These are phyloP conservation scores for Trifolium repens DNA, from an alignment of 306 rosid genomes.

Conservation along the genomic window DNA sequence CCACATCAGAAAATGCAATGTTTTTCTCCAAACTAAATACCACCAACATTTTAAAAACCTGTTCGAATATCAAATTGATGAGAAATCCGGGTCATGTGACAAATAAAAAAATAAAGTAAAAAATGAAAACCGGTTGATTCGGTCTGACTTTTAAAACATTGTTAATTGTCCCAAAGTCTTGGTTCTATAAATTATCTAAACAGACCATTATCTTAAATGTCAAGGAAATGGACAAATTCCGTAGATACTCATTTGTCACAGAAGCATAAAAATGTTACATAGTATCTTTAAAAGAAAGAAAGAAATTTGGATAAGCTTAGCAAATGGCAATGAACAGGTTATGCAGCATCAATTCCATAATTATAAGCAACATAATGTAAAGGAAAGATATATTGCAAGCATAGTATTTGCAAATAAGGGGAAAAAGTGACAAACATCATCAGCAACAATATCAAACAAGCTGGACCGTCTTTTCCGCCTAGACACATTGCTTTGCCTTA, in stretches of 20 bases:
- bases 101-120: no score
- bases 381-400: conserved; percentile 20
- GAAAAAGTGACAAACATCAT: conserved; percentile 67
- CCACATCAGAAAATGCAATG: background rate
- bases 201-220: background rate
- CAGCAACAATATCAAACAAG: conserved; percentile 89
- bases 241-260: background rate
- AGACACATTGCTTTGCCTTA: conserved; percentile 89
- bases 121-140: background rate
- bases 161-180: background rate
- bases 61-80: background rate
- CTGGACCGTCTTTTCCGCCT: conserved; percentile 97
- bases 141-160: background rate
- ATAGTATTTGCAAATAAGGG: conserved; percentile 39
- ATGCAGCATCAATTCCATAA: conserved; percentile 17
- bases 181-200: background rate
- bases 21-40: background rate
- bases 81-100: background rate
- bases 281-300: conserved; percentile 35
- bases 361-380: conserved; percentile 26
- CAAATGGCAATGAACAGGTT: conserved; percentile 16
- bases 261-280: background rate
- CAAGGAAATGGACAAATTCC: background rate
- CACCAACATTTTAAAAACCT: background rate
- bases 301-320: conserved; percentile 39